Conservation (phyloP, 1,284 basidiomycete genomes). For the Cutaneotrichosporon curvatum region DNA sequence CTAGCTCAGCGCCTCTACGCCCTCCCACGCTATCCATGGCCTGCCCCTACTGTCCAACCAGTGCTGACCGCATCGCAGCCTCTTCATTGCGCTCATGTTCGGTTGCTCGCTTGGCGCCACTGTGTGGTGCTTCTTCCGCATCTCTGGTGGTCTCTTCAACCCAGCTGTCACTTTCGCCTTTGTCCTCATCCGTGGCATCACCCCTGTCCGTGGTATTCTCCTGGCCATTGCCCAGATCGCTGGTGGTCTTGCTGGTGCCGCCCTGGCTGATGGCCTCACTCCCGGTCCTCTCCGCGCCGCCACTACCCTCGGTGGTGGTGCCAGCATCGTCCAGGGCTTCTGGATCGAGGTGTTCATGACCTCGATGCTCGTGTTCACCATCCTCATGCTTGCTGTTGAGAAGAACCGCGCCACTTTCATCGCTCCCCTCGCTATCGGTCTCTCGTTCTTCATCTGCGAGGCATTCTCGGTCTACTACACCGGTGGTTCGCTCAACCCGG, state of each 20-base stretch:
- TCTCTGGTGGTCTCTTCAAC: constrained; percentile 47
- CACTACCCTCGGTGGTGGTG: constrained; percentile 43
- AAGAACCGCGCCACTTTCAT: constrained; percentile 51
- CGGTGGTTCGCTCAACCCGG: constrained; percentile 46
- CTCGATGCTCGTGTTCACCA: constrained; percentile 41
- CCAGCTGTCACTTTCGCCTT: constrained; percentile 49
- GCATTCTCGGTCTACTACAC: constrained; percentile 46
- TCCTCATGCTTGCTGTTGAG: constrained; percentile 49
- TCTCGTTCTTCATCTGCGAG: constrained; percentile 49
- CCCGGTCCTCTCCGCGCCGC: constrained; percentile 41
- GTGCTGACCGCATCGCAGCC: constrained; percentile 19
- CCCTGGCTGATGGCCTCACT: constrained; percentile 43
- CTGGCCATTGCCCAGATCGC: constrained; percentile 46
- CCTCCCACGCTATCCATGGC: neutral
- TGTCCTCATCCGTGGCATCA: constrained; percentile 46
- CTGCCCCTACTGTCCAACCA: neutral
- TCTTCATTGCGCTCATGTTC: constrained; percentile 49
- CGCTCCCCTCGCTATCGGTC: constrained; percentile 51
- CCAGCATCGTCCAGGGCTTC: constrained; percentile 32
- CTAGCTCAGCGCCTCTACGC: too few species aligned
- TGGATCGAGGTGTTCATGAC: constrained; percentile 50
- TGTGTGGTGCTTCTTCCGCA: constrained; percentile 49
- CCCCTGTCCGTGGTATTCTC: constrained; percentile 42
- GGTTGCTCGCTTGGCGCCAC: constrained; percentile 47
- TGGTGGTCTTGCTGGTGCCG: constrained; percentile 49